These are phyloP conservation scores for Moesziomyces sp. DNA, from an alignment of 1,284 basidiomycete genomes.

Conservation along the genomic window DNA sequence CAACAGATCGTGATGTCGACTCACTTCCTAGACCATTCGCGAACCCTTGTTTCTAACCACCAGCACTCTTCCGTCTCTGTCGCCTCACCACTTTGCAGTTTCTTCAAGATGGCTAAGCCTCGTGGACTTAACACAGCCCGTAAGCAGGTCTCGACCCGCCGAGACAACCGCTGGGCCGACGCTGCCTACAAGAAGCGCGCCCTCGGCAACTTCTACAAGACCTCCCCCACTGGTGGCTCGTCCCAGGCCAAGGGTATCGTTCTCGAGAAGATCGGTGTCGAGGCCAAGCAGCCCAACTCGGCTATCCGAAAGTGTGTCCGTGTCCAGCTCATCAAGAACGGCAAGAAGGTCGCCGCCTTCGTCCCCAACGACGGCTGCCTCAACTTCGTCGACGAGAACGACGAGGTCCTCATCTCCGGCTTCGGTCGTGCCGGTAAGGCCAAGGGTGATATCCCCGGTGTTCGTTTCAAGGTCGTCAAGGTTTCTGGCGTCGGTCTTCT, in stretches of 20 bases:
- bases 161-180: conserved; percentile 99
- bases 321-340: conserved; percentile 99
- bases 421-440: conserved; percentile 99
- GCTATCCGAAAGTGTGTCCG: conserved; percentile 99
- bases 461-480: conserved; percentile 99
- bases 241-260: conserved; percentile 99
- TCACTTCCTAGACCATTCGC: no score
- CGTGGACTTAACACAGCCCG: conserved; percentile 99
- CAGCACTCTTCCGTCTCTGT: background rate
- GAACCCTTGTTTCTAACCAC: conserved; percentile 13
- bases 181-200: conserved; percentile 99
- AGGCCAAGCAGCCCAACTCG: conserved; percentile 98
- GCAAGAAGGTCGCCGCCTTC: conserved; percentile 80
- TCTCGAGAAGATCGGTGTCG: conserved; percentile 91
- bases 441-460: conserved; percentile 87
- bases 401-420: conserved; percentile 99
- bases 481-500: conserved; percentile 95
- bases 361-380: conserved; percentile 92
- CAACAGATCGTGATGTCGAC: background rate
- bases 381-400: conserved; percentile 92
- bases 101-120: conserved; percentile 74
- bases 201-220: conserved; percentile 99
- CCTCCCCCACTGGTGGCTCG: conserved; percentile 98
- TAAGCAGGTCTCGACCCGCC: conserved; percentile 93
- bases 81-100: conserved; percentile 18